Evolutionary conservation across 495 filamentous ascomycete genomes (phyloP), one percentile per base, ranked within the genome.

Genomic region (Aspergillus bertholletiae): DNA sequence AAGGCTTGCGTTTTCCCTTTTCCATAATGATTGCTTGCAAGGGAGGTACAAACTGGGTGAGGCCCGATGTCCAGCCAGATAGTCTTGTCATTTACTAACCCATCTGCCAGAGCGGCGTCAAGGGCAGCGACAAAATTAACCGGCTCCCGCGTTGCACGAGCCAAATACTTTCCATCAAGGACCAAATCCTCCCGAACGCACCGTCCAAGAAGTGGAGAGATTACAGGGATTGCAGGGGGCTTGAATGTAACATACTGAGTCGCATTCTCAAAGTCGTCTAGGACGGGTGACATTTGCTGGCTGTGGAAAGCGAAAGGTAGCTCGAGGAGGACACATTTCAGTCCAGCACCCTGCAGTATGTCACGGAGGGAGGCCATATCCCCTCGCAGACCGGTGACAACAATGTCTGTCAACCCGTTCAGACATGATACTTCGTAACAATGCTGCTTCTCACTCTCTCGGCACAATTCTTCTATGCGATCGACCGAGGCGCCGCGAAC

Each of bases 251-350:
- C 76, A 3, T 77, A 71, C 32, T 66, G 69, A 2, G 85, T 84
- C 43, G 84, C 61, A 3, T 71, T 66, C 54, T 85, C 81, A 40
- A 92, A 88, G 0, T 79, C 75, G 6, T 85, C 79, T 6, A 92
- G 68, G 20, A 94, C 88, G 21, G 85, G 78, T n/a, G 92, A 86
- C 22, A 93, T 83, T 60, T 93, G 90, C 0, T 82, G 75, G 5
- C 89, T 88, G 67, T 95, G 90, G 78, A 91, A 94, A 13, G 89
- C 90, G 52, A 84, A 92, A 27, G 87, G 86, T 13, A 92, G 82
- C 32, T 84, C 81, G 4, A 94, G 76, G 55, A 82, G 83, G 1
- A 81, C 87, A 62, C 77, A 84, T 64, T 88, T 89, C 63, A 88
- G 78, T 0, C 80, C 78, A 41, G 74, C 68, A 15, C 66, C 70